These are phyloP conservation scores for Clonostachys rhizophaga DNA, from an alignment of 2,329 filamentous ascomycete genomes.

Conservation along the genomic window DNA sequence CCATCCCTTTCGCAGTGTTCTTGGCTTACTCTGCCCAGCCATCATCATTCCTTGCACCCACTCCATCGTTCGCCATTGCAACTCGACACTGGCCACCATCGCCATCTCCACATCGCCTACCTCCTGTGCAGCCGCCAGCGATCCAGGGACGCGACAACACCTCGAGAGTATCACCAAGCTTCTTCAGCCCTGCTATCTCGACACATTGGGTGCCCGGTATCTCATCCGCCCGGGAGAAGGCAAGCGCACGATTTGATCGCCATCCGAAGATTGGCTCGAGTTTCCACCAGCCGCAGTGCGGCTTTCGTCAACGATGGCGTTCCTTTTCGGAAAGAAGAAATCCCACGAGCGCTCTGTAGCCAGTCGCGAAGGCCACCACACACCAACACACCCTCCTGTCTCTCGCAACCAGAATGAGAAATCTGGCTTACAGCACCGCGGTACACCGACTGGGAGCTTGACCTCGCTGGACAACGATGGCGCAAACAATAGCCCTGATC, in stretches of 20 bases:
- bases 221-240: neutral
- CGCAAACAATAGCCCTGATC: constrained; percentile 59
- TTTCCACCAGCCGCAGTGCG: constrained; percentile 24
- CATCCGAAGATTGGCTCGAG: constrained; percentile 3
- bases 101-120: too few species aligned
- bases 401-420: constrained; percentile 51
- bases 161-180: too few species aligned
- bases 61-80: constrained; percentile 5
- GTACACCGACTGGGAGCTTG: constrained; percentile 73
- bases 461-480: constrained; percentile 63
- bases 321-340: constrained; percentile 81
- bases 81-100: neutral
- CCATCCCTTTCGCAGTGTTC: constrained; percentile 4
- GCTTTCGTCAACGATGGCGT: constrained; percentile 60
- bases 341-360: constrained; percentile 58
- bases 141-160: neutral
- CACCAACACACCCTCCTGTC: constrained; percentile 45
- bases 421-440: constrained; percentile 43
- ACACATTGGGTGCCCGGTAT: neutral
- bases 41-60: constrained; percentile 5
- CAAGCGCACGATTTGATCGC: constrained; percentile 9
- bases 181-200: constrained; percentile 6
- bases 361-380: constrained; percentile 47
- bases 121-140: neutral
- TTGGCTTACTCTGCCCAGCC: constrained; percentile 5